These are phyloP conservation scores for Citrus medica DNA, from an alignment of 345 rosid genomes.

Conservation along the genomic window DNA sequence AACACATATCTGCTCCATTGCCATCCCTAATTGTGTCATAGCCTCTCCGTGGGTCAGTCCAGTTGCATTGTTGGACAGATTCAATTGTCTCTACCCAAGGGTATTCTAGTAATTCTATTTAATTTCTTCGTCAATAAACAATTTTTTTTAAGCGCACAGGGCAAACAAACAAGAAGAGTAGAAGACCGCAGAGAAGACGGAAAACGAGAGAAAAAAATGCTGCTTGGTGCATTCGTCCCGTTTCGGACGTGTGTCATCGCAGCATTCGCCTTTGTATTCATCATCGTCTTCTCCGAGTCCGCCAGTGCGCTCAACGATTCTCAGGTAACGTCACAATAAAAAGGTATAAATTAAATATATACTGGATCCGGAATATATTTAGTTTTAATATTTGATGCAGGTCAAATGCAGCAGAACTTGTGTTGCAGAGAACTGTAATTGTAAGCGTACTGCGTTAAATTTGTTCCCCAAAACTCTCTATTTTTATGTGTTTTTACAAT, in stretches of 20 bases:
- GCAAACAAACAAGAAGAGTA: not conserved
- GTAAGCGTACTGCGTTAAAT: conserved; percentile 31
- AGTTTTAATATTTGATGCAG: conserved; percentile 28
- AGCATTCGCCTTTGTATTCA: conserved; percentile 30
- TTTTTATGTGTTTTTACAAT: not conserved
- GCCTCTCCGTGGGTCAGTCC: no score
- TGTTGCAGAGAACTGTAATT: conserved; percentile 53
- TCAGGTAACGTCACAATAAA: conserved; percentile 28
- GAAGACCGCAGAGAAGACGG: not conserved
- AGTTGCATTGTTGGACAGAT: no score
- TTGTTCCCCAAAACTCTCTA: not conserved
- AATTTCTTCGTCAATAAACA: not conserved
- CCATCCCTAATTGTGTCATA: not conserved
- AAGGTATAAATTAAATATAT: not conserved
- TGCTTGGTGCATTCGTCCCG: conserved; percentile 11
- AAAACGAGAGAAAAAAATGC: conserved; percentile 13
- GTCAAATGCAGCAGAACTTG: conserved; percentile 71
- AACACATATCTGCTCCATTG: no score
- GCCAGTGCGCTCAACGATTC: conserved; percentile 35
- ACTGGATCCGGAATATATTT: not conserved
- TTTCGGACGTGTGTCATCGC: conserved; percentile 13
- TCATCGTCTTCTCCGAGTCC: conserved; percentile 26
- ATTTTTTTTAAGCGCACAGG: no score
- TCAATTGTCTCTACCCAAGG: not conserved
- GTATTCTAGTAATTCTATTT: not conserved